A percentile compares a stretch with the other conserved stretches of the same genome.
These are phyloP conservation scores for Mycena polygramma DNA, from an alignment of 768 basidiomycete genomes.

Conservation along the genomic window DNA sequence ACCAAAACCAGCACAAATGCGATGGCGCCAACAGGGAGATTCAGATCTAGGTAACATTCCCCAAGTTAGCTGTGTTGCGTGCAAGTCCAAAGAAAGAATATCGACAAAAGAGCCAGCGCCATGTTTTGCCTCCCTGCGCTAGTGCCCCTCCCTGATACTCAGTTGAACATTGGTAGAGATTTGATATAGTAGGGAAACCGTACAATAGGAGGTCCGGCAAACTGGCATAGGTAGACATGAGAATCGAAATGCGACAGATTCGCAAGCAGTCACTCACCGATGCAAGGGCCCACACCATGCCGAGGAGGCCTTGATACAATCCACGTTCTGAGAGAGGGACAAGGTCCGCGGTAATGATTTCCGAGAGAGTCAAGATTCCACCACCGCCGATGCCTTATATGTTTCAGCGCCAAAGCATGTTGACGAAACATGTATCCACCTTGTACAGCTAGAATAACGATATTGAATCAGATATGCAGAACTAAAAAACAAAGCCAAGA, in stretches of 20 bases:
- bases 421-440: not conserved
- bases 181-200: not conserved
- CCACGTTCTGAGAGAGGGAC: slow-evolving; percentile 57
- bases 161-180: not conserved
- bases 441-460: slow-evolving; percentile 20
- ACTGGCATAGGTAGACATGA: not conserved
- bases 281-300: slow-evolving; percentile 46
- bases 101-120: slow-evolving; percentile 49
- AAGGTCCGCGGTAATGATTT: slow-evolving; percentile 56
- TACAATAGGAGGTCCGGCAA: slow-evolving; percentile 26
- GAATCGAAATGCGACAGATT: not conserved
- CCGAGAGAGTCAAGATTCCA: slow-evolving; percentile 49
- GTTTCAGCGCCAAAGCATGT: not conserved
- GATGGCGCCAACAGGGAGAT: slow-evolving; percentile 46
- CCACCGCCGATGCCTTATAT: slow-evolving; percentile 50
- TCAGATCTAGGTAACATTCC: slow-evolving; percentile 44
- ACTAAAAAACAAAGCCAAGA: too few species aligned
- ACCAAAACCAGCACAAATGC: slow-evolving; percentile 34
- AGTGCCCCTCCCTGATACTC: slow-evolving; percentile 36
- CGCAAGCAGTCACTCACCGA: slow-evolving; percentile 32
- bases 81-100: not conserved
- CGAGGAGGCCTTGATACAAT: slow-evolving; percentile 46
- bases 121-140: slow-evolving; percentile 35
- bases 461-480: not conserved
- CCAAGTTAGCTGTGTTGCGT: too few species aligned